Percentiles rank a stretch among this genome's conserved stretches.
Evolutionary conservation across 768 basidiomycete species (phyloP).

Genomic region (Termitomyces sp.): DNA sequence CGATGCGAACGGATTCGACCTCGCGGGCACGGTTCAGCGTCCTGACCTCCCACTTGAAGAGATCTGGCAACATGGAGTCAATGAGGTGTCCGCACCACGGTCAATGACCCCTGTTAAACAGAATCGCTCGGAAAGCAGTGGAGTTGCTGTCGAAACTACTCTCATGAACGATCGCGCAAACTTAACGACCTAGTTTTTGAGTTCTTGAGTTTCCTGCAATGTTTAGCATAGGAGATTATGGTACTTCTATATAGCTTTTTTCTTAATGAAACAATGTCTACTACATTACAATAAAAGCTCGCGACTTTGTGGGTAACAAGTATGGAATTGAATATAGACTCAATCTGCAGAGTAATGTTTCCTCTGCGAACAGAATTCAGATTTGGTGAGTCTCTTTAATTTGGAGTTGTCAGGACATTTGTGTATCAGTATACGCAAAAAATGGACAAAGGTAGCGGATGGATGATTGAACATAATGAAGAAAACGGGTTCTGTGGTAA

Average conservation of each 20-base stretch:
- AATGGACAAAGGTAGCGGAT: not conserved
- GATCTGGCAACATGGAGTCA: constrained; percentile 29
- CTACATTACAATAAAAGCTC: too few relatives aligned
- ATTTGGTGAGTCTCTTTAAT: too few relatives aligned
- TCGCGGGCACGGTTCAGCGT: constrained; percentile 29
- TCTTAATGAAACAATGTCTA: too few relatives aligned
- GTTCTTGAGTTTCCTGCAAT: not conserved
- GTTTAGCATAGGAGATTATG: not conserved
- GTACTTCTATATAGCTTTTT: not conserved
- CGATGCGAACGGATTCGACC: constrained; percentile 16
- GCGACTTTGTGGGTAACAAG: not conserved
- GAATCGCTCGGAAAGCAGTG: not conserved
- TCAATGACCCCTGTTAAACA: constrained; percentile 1
- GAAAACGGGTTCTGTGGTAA: not conserved
- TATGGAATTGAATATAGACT: not conserved
- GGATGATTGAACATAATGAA: not conserved
- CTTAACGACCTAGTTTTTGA: not conserved
- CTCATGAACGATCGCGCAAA: not conserved
- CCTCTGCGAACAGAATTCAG: not conserved
- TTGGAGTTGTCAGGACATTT: not conserved
- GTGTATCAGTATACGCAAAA: not conserved
- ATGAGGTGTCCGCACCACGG: constrained; percentile 9
- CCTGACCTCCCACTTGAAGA: constrained; percentile 24
- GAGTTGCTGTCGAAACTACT: not conserved
- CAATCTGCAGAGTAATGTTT: not conserved